Percentiles rank a stretch among this genome's conserved stretches.
Evolutionary conservation across 305 asterid genomes (phyloP).

Genomic region (Stenogyne calaminthoides): DNA sequence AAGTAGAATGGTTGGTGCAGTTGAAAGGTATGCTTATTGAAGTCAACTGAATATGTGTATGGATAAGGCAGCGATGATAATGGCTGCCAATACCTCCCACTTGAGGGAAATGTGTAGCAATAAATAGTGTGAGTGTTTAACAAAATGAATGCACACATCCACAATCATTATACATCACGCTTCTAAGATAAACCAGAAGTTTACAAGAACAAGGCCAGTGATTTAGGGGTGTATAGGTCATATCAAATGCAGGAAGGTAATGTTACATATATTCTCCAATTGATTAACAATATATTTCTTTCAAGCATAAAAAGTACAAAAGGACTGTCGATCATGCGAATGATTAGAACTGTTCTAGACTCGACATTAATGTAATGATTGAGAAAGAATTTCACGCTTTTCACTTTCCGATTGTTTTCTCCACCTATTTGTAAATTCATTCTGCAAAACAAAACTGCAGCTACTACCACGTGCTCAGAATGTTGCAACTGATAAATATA

Average conservation of each 20-base stretch:
- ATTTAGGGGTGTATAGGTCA: neutral
- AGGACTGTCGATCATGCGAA: neutral
- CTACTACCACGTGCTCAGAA: neutral
- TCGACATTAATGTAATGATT: neutral
- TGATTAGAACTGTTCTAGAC: neutral
- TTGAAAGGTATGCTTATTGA: no score
- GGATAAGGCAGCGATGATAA: no score
- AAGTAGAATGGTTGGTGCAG: no score
- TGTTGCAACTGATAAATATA: neutral
- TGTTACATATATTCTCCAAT: neutral
- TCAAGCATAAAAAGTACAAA: neutral
- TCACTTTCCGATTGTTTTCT: neutral
- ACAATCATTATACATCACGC: no score
- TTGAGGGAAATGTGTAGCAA: no score
- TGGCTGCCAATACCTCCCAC: no score
- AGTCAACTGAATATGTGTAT: no score
- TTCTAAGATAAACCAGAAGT: no score
- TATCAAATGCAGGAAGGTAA: neutral
- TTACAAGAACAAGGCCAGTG: neutral
- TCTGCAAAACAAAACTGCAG: neutral
- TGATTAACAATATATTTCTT: neutral
- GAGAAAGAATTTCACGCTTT: neutral
- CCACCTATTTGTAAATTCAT: neutral
- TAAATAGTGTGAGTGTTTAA: no score
- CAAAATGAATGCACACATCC: no score